Conservation (phyloP, 2,329 filamentous ascomycete species). For the Lomentospora prolificans region DNA sequence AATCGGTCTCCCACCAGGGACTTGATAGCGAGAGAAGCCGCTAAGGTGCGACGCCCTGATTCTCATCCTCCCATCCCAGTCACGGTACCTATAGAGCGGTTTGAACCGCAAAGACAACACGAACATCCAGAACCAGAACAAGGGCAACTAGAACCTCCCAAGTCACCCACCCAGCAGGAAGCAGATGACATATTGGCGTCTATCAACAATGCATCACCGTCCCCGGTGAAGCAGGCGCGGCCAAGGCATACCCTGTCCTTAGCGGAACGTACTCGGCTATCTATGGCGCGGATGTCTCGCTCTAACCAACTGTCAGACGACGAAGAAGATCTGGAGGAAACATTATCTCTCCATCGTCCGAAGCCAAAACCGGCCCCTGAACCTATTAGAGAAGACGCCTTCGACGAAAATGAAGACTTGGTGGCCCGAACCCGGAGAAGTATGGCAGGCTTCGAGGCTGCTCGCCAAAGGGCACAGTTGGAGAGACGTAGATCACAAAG, state of each 20-base stretch:
- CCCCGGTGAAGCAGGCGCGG: constrained; percentile 36
- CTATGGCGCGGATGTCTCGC: constrained; percentile 56
- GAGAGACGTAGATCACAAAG: constrained; percentile 43
- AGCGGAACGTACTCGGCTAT: constrained; percentile 69
- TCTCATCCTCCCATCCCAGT: not conserved
- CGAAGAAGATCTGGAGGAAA: constrained; percentile 17
- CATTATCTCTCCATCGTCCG: constrained; percentile 17
- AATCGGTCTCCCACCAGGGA: not conserved
- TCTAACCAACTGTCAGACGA: constrained; percentile 9
- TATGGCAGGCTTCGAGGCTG: constrained; percentile 53
- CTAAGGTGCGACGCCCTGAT: not conserved
- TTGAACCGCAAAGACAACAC: not conserved
- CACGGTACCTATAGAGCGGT: not conserved
- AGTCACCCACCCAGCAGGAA: constrained; percentile 37
- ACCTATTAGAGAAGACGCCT: constrained; percentile 10
- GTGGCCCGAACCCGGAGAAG: constrained; percentile 48
- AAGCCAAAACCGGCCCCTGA: constrained; percentile 12
- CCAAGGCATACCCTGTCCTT: constrained; percentile 51
- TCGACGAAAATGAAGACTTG: constrained; percentile 35
- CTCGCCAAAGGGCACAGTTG: constrained; percentile 49
- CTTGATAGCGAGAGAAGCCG: not conserved
- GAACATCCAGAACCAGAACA: not conserved
- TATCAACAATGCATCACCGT: constrained; percentile 45
- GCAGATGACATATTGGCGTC: constrained; percentile 48
- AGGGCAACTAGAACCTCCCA: not conserved